Evolutionary conservation across 805 yeast genomes (phyloP).

Genomic region (Scheffersomyces amazonensis): DNA sequence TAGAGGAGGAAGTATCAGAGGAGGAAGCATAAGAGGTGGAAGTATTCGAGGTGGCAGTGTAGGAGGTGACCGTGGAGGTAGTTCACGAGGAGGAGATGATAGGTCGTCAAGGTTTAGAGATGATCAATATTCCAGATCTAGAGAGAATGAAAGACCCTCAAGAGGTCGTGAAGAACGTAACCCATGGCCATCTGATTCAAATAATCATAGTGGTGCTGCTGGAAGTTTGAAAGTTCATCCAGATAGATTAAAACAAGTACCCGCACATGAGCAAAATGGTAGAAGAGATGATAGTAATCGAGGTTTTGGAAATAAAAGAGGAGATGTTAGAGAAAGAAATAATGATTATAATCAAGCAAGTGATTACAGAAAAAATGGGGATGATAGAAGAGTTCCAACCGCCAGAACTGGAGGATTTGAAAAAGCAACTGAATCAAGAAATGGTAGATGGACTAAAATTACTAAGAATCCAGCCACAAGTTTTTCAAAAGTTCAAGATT

Average conservation of each 20-base stretch:
- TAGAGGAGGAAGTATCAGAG: constrained; percentile 2
- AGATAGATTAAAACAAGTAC: not conserved
- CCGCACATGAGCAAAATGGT: not conserved
- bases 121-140: not conserved
- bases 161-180: not conserved
- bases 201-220: not conserved
- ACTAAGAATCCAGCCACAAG: too few relatives aligned
- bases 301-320: not conserved
- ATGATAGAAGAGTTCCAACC: constrained; percentile 1
- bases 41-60: not conserved
- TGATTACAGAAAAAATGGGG: constrained; percentile 4
- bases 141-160: not conserved
- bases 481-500: too few relatives aligned
- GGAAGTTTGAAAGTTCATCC: not conserved
- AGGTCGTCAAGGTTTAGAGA: too few relatives aligned
- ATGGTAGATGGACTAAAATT: not conserved
- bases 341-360: not conserved
- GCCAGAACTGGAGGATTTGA: not conserved
- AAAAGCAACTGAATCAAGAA: not conserved
- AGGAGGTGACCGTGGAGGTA: not conserved
- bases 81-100: not conserved
- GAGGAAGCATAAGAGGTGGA: constrained; percentile 1
- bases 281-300: not conserved
- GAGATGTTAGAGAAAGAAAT: not conserved
- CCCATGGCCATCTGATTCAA: not conserved